Percentiles rank a stretch among this genome's conserved stretches.
These are phyloP conservation scores for Ceratobasidium sp. DNA, from an alignment of 1,284 basidiomycete genomes.

Conservation along the genomic window DNA sequence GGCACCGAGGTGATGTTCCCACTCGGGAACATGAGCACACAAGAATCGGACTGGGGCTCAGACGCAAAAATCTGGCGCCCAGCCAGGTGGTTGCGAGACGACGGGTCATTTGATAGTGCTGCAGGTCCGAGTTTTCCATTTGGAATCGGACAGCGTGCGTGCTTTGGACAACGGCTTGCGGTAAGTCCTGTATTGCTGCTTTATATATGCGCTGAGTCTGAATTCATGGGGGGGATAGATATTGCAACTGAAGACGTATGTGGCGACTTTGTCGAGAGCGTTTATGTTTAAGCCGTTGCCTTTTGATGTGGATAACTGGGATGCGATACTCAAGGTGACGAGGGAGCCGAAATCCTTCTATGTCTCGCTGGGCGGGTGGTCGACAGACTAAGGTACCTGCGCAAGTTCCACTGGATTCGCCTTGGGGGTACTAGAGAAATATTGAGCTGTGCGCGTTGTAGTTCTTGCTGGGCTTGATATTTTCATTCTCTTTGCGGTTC, in stretches of 20 bases:
- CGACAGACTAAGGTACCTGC: background rate
- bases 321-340: background rate
- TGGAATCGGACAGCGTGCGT: slow-evolving; percentile 52
- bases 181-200: no score
- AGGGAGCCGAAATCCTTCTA: slow-evolving; percentile 14
- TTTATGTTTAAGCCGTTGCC: slow-evolving; percentile 29
- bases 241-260: slow-evolving; percentile 17
- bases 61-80: slow-evolving; percentile 45
- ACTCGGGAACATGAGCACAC: background rate
- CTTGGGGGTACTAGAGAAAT: no score
- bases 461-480: no score
- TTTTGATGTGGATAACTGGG: slow-evolving; percentile 2
- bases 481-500: no score
- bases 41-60: slow-evolving; percentile 17
- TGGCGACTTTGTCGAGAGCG: slow-evolving; percentile 12
- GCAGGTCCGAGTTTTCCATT: slow-evolving; percentile 52
- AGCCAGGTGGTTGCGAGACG: slow-evolving; percentile 51
- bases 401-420: no score
- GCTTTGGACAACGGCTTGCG: slow-evolving; percentile 53
- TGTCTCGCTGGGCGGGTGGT: slow-evolving; percentile 13
- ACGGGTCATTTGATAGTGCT: slow-evolving; percentile 51
- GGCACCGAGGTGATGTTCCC: background rate
- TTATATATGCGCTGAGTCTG: no score
- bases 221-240: background rate
- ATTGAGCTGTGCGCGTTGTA: no score